A percentile compares a stretch with the other conserved stretches of the same genome.
These are phyloP conservation scores for Fusarium penzigii DNA, from an alignment of 2,329 filamentous ascomycete species.

Conservation along the genomic window DNA sequence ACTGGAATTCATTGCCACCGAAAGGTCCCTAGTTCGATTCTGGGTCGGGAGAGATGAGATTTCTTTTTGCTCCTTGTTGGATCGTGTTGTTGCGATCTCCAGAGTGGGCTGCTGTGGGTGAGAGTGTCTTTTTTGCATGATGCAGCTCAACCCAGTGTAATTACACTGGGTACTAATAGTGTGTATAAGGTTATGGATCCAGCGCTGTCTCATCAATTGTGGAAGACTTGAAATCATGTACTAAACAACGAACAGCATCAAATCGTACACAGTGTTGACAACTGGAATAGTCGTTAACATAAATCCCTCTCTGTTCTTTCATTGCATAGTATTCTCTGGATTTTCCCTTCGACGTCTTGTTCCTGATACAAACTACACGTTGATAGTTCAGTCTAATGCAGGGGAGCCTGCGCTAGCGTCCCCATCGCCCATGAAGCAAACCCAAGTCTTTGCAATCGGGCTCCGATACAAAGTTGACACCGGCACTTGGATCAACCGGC, in stretches of 20 bases:
- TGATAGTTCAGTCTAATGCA: background rate
- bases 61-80: background rate
- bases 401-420: background rate
- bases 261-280: no score
- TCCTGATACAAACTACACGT: background rate
- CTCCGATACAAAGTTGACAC: no score
- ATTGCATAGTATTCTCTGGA: no score
- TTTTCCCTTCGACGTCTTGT: no score
- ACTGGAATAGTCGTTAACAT: no score
- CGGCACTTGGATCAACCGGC: no score
- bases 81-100: background rate
- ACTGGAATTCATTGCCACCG: conserved; percentile 8
- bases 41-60: conserved; percentile 5
- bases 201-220: no score
- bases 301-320: no score
- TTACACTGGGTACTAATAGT: background rate
- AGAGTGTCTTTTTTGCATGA: background rate
- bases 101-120: no score
- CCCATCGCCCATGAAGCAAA: background rate
- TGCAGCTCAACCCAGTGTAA: background rate
- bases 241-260: background rate
- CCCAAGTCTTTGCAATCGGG: background rate
- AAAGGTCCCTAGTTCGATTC: conserved; percentile 12
- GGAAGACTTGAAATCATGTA: background rate
- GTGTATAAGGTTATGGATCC: background rate